phyloP scores from a whole-genome alignment of 2,329 filamentous ascomycete species.

The Aspergillus vadensis region DNA sequence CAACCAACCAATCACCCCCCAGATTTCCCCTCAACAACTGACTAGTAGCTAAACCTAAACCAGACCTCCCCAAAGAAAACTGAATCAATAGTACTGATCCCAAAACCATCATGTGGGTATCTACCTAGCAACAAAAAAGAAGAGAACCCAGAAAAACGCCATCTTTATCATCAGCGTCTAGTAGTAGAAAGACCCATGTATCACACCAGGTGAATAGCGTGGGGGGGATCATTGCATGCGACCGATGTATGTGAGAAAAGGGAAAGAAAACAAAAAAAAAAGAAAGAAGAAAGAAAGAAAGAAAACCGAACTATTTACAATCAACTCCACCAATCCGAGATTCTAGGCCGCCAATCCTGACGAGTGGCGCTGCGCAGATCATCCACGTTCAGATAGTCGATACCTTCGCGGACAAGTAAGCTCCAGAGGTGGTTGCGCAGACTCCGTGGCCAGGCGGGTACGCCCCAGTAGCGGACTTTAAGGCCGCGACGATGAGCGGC shows the following conservation, averaged over 20 bases:
- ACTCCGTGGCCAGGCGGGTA: conserved; percentile 57
- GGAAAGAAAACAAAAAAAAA: not conserved
- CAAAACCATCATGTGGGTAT: conserved; percentile 2
- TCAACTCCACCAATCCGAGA: conserved; percentile 39
- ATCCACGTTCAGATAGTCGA: conserved; percentile 61
- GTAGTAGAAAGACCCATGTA: no score
- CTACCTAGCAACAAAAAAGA: not conserved
- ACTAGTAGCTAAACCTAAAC: not conserved
- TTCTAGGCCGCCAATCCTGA: conserved; percentile 49
- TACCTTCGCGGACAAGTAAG: conserved; percentile 55
- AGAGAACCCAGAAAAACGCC: not conserved
- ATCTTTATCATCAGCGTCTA: not conserved
- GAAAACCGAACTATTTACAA: not conserved
- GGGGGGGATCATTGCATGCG: no score
- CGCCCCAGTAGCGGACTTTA: conserved; percentile 60
- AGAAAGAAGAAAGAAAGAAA: conserved; percentile 4
- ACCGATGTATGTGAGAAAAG: not conserved
- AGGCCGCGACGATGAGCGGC: conserved; percentile 55
- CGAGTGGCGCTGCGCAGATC: conserved; percentile 54
- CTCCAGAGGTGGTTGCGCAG: conserved; percentile 59
- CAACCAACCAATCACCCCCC: no score
- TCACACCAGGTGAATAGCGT: no score
- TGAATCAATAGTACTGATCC: not conserved
- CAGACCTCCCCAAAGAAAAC: not conserved
- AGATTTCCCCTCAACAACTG: no score